Evolutionary conservation across 2,329 filamentous ascomycete genomes (phyloP).

Genomic region (Pseudocercospora crystallina): DNA sequence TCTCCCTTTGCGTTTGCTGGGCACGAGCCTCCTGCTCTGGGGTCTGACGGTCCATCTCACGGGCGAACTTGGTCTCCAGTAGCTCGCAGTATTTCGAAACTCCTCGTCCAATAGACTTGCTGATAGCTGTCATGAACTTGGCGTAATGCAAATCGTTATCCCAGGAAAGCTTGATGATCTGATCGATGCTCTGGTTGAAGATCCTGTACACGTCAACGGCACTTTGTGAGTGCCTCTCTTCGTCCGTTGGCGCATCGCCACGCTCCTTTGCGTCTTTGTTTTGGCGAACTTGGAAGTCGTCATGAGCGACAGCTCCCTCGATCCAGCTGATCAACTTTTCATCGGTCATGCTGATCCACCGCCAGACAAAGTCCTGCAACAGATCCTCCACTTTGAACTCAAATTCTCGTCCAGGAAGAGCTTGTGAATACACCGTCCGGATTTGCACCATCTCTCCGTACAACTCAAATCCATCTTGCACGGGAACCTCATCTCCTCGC

Average conservation of each 20-base stretch:
- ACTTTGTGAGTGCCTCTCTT: slow-evolving; percentile 87
- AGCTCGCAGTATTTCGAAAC: slow-evolving; percentile 88
- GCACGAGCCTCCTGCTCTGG: slow-evolving; percentile 80
- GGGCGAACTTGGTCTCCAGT: slow-evolving; percentile 78
- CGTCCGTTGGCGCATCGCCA: slow-evolving; percentile 61
- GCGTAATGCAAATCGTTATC: slow-evolving; percentile 90
- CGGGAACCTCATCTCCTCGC: slow-evolving; percentile 71
- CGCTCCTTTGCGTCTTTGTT: slow-evolving; percentile 57
- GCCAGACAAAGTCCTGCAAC: slow-evolving; percentile 90
- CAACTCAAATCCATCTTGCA: slow-evolving; percentile 91
- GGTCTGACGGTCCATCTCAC: slow-evolving; percentile 89
- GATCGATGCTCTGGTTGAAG: slow-evolving; percentile 88
- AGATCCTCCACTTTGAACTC: slow-evolving; percentile 84
- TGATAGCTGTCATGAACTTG: slow-evolving; percentile 92
- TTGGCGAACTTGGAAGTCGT: slow-evolving; percentile 75
- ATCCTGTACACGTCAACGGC: slow-evolving; percentile 91
- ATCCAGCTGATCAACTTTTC: slow-evolving; percentile 78
- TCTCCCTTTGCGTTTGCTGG: slow-evolving; percentile 81
- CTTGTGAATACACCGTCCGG: slow-evolving; percentile 73
- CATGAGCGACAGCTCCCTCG: slow-evolving; percentile 86
- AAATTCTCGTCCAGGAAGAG: slow-evolving; percentile 71
- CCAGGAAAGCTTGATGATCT: slow-evolving; percentile 84
- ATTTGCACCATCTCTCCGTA: slow-evolving; percentile 88
- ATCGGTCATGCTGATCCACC: slow-evolving; percentile 85
- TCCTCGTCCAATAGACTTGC: slow-evolving; percentile 79